These are phyloP conservation scores for Bryoerythrophyllum caledonicum DNA, from an alignment of 225 moss, liverwort and hornwort genomes.

Conservation along the genomic window DNA sequence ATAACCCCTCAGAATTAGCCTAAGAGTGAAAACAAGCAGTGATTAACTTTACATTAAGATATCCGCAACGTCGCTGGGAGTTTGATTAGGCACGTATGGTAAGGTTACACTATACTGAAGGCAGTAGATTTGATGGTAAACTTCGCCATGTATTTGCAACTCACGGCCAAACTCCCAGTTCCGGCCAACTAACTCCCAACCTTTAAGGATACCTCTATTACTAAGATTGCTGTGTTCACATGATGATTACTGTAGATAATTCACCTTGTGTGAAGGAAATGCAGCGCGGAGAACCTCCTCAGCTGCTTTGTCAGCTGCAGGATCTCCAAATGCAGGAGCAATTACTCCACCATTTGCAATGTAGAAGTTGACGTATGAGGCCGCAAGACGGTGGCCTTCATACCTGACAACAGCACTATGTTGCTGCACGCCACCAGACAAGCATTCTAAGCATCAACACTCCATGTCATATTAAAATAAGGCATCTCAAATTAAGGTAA, in stretches of 20 bases:
- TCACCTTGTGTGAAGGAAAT: conserved; percentile 75
- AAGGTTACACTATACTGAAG: too few species aligned
- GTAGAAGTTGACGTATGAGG: conserved; percentile 85
- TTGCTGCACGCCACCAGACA: conserved; percentile 42
- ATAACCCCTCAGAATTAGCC: conserved; percentile 5
- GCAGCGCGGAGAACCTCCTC: conserved; percentile 54
- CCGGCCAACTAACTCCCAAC: too few species aligned
- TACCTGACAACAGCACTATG: conserved; percentile 42
- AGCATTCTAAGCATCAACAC: conserved; percentile 16
- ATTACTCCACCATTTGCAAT: conserved; percentile 83
- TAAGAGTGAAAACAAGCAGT: too few species aligned
- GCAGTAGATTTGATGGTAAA: too few species aligned
- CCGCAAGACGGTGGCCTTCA: conserved; percentile 69
- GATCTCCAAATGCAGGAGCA: conserved; percentile 83
- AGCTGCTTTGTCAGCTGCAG: conserved; percentile 62
- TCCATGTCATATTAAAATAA: background rate
- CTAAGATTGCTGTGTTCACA: background rate
- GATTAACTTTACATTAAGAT: too few species aligned
- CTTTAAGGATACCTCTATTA: background rate
- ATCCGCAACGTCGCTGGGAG: too few species aligned
- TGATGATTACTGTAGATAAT: conserved; percentile 11
- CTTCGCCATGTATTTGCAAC: too few species aligned
- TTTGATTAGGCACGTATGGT: too few species aligned
- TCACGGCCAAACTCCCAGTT: too few species aligned
- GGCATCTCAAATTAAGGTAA: conserved; percentile 10